phyloP scores from a whole-genome alignment of 1,139 yeast genomes.

The Pichia sp. region DNA sequence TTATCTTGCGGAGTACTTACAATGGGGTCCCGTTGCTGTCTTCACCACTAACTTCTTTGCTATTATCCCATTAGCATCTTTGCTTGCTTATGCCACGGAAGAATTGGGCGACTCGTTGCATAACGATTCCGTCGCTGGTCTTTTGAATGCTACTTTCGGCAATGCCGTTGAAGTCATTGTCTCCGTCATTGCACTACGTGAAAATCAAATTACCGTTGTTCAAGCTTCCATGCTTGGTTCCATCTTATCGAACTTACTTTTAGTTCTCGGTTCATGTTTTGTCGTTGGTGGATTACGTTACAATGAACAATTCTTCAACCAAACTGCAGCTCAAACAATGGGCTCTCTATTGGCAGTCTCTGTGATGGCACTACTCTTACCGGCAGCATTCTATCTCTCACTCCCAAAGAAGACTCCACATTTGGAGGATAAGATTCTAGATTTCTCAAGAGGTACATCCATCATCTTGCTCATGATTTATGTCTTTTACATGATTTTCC shows the following conservation, averaged over 20 bases:
- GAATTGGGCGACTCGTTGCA: constrained; percentile 72
- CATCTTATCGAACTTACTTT: constrained; percentile 73
- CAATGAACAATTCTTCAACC: constrained; percentile 83
- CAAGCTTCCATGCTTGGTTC: constrained; percentile 97
- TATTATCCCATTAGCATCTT: constrained; percentile 87
- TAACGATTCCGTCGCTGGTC: constrained; percentile 85
- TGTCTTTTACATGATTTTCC: constrained; percentile 74
- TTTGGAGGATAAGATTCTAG: constrained; percentile 49
- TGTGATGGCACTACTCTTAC: constrained; percentile 79
- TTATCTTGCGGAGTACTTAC: constrained; percentile 56
- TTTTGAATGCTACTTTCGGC: constrained; percentile 93
- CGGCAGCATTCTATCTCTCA: constrained; percentile 93
- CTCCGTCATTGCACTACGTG: constrained; percentile 77
- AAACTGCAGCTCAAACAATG: constrained; percentile 98
- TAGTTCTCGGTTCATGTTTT: constrained; percentile 95
- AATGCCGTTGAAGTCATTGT: constrained; percentile 93
- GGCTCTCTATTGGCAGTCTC: constrained; percentile 87
- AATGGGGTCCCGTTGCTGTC: constrained; percentile 50
- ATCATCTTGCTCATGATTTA: constrained; percentile 73
- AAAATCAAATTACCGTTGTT: constrained; percentile 86
- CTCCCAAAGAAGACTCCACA: constrained; percentile 42
- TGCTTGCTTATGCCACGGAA: constrained; percentile 88
- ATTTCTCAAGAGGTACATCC: constrained; percentile 82
- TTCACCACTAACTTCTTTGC: constrained; percentile 81
- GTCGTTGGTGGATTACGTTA: constrained; percentile 87